Base-by-base conservation (phyloP, 1,284 basidiomycete species). In the Kwoniella shivajii region DNA sequence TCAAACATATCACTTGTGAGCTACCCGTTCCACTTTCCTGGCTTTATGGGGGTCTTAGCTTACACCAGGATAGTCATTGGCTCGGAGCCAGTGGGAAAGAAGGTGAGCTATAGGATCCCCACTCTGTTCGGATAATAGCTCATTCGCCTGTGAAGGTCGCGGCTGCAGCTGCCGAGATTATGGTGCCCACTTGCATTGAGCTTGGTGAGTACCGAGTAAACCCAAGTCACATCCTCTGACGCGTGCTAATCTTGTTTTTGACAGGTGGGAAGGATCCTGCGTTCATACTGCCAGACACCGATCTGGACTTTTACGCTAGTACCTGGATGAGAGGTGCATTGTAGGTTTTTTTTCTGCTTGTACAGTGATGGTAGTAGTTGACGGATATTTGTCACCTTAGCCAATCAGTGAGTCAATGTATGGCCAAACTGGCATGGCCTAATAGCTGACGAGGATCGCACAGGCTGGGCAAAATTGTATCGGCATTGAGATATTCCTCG, bases 401-500 rank as follows among this genome's bases (percentile, higher is more conserved):
- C 44, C 67, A 69, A 60, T 65, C 66, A 18, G 64, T 67, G 24
- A 16, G 63, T 60, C 29, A 37, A 5, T 26, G 44, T 20, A 18
- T 18, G 33, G 46, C 9, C 11, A 4, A n/a, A 50, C 6, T 7
- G 7, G 11, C 16, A 11, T 18, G 4, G 9, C n/a, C 22, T 24
- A 39, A 31, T 38, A 29, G 24, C 18, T 16, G 26, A 6, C 16
- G 4, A 4, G n/a, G 11, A 18, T 13, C 30, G 6, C 44, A 31
- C 50, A 68, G 53, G 67, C 75, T 39, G 95, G 95, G 16, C 95
- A 98, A 78, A 98, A 98, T 74, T 99, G 95, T 74, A 95, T 96
- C 65, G 93, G 94, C 27, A 90, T 95, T 57, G 95, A 99, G 76
- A 85, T 93, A 0, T 85, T 97, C 63, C 84, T 98, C 43, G 91